These are phyloP conservation scores for Pyrenophora teres DNA, from an alignment of 2,329 filamentous ascomycete genomes.

Conservation along the genomic window DNA sequence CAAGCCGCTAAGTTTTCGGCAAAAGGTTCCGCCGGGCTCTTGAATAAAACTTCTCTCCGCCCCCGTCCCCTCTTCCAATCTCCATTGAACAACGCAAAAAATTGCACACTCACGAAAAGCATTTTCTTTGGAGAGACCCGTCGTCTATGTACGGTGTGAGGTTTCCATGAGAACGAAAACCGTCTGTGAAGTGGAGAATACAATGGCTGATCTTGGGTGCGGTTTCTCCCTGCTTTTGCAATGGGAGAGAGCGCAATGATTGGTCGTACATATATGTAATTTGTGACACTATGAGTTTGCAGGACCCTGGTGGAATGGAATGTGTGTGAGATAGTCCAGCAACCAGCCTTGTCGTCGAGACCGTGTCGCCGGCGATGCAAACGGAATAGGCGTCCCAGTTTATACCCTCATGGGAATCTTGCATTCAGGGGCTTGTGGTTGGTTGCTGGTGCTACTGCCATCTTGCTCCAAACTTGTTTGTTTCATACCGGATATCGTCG, in stretches of 20 bases:
- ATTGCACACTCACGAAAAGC: conserved; percentile 61
- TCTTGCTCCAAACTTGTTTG: no score
- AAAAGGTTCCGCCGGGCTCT: conserved; percentile 24
- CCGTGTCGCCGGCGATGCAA: neutral
- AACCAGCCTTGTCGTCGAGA: neutral
- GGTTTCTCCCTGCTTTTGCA: conserved; percentile 55
- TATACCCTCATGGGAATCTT: no score
- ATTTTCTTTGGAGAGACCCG: conserved; percentile 59
- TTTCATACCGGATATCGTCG: no score
- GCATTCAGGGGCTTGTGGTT: no score
- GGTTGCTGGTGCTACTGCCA: no score
- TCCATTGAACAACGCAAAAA: conserved; percentile 63
- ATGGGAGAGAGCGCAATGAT: conserved; percentile 65
- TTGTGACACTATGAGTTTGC: neutral
- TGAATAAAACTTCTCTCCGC: conserved; percentile 33
- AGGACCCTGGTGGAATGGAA: no score
- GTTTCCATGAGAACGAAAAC: conserved; percentile 63
- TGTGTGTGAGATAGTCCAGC: no score
- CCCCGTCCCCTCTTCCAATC: conserved; percentile 41
- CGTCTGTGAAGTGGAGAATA: conserved; percentile 61
- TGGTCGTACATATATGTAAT: conserved; percentile 54
- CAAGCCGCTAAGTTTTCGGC: conserved; percentile 13
- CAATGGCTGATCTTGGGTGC: conserved; percentile 62
- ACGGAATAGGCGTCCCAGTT: no score
- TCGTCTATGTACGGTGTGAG: conserved; percentile 44